A percentile compares a stretch with the other conserved stretches of the same genome.
Conservation (phyloP, 2,329 filamentous ascomycete genomes). For the Leptosphaerulina australis region DNA sequence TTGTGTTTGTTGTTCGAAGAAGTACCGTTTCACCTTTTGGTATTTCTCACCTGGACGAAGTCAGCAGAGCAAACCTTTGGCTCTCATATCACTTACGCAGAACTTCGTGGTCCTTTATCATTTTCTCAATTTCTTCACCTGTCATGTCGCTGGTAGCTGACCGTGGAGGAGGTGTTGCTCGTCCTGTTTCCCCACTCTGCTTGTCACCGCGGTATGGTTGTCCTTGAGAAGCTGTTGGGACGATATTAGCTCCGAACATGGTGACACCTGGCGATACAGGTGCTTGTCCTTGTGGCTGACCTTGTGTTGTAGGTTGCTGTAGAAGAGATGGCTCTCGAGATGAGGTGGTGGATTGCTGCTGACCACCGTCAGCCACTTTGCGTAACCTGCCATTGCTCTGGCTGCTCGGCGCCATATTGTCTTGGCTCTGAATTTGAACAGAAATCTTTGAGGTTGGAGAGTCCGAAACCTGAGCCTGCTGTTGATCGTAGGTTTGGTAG, state of each 20-base stretch:
- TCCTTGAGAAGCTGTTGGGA: conserved; percentile 53
- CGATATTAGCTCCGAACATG: conserved; percentile 54
- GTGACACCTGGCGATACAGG: conserved; percentile 48
- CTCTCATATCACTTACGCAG: conserved; percentile 49
- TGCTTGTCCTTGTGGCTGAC: conserved; percentile 45
- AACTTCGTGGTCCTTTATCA: conserved; percentile 58
- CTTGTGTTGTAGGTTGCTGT: conserved; percentile 44
- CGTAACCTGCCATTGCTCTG: conserved; percentile 41
- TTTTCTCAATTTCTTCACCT: conserved; percentile 55
- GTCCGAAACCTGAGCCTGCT: conserved; percentile 36
- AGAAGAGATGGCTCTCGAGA: conserved; percentile 46
- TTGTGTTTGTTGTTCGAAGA: conserved; percentile 89
- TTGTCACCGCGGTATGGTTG: conserved; percentile 52
- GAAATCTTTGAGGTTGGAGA: conserved; percentile 36
- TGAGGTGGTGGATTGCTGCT: conserved; percentile 38
- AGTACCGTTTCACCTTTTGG: conserved; percentile 96
- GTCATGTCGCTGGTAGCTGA: conserved; percentile 51
- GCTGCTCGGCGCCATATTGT: conserved; percentile 41
- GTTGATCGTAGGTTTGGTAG: conserved; percentile 44
- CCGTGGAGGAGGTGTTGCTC: conserved; percentile 55
- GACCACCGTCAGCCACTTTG: conserved; percentile 42
- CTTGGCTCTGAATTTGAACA: conserved; percentile 39
- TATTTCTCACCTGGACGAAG: conserved; percentile 79
- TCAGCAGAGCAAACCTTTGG: neutral
- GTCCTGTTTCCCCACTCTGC: conserved; percentile 45